Percentiles rank a stretch among this genome's conserved stretches.
phyloP scores from a whole-genome alignment of 1,284 basidiomycete genomes.

The Cutaneotrichosporon mucoides region DNA sequence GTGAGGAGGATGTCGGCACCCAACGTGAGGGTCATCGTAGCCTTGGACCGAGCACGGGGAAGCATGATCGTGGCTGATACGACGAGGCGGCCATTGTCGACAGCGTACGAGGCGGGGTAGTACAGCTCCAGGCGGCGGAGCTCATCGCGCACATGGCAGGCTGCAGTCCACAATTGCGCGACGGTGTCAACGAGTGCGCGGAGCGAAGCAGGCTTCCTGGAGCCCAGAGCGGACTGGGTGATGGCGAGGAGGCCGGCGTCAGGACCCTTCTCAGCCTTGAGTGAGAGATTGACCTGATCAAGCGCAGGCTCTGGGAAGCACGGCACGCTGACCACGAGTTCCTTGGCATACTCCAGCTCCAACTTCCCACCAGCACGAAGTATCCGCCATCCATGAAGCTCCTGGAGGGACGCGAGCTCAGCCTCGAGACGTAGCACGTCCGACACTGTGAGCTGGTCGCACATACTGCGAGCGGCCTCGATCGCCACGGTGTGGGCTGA shows the following conservation, averaged over 20 bases:
- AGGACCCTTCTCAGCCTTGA: conserved; percentile 51
- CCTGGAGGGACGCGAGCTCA: conserved; percentile 65
- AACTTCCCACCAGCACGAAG: conserved; percentile 52
- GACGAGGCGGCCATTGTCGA: not conserved
- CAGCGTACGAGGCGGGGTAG: conserved; percentile 61
- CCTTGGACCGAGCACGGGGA: conserved; percentile 54
- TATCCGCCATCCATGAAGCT: conserved; percentile 66
- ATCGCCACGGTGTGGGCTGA: conserved; percentile 60
- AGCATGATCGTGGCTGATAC: conserved; percentile 53
- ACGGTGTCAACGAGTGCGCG: conserved; percentile 62
- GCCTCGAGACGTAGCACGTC: conserved; percentile 72
- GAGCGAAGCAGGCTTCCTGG: not conserved
- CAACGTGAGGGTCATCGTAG: conserved; percentile 58
- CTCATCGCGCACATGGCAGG: conserved; percentile 66
- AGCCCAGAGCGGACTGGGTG: conserved; percentile 27
- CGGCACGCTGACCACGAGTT: conserved; percentile 62
- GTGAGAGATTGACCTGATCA: conserved; percentile 19
- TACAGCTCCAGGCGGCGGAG: conserved; percentile 65
- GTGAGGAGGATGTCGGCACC: conserved; percentile 47
- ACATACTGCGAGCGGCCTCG: conserved; percentile 58
- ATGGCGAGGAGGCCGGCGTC: conserved; percentile 42
- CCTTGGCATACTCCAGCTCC: conserved; percentile 60
- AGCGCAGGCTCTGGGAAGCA: conserved; percentile 60
- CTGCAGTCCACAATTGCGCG: conserved; percentile 68
- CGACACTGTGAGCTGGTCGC: conserved; percentile 68